phyloP scores from a whole-genome alignment of 192 early-diverging fungal genomes.

The Backusella morwellensis region DNA sequence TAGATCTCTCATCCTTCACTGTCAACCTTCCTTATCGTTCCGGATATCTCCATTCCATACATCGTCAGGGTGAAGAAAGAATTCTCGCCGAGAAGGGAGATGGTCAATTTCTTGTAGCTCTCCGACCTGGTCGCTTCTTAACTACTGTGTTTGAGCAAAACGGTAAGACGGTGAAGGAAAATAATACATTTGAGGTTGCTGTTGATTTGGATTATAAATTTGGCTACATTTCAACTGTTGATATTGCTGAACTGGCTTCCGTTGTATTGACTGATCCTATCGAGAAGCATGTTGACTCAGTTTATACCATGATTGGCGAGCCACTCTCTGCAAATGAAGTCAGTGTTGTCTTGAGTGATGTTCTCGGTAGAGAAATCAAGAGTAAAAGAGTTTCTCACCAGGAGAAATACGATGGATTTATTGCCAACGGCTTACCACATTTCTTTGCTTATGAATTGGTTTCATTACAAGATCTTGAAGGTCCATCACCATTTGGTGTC shows the following conservation, averaged over 20 bases:
- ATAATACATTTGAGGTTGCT: background rate
- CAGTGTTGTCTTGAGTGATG: background rate
- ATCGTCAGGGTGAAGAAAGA: background rate
- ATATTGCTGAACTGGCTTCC: slow-evolving; percentile 15
- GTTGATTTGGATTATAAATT: background rate
- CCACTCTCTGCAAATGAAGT: background rate
- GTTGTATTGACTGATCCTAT: slow-evolving; percentile 10
- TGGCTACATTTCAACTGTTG: slow-evolving; percentile 12
- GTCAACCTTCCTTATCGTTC: slow-evolving; percentile 5
- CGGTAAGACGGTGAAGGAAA: background rate
- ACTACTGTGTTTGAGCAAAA: background rate
- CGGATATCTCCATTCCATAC: background rate
- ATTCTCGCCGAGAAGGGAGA: slow-evolving; percentile 5
- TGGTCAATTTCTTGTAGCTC: background rate
- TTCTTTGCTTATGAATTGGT: background rate
- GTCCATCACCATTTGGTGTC: background rate
- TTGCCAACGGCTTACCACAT: background rate
- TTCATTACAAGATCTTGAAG: background rate
- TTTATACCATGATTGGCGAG: slow-evolving; percentile 9
- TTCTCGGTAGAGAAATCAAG: slow-evolving; percentile 11
- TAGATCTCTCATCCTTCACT: slow-evolving; percentile 19
- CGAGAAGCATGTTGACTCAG: slow-evolving; percentile 11
- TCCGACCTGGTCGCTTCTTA: slow-evolving; percentile 25
- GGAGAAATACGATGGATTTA: background rate
- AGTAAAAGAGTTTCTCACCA: background rate